phyloP scores from a whole-genome alignment of 1,284 basidiomycete species.

The Melampsora americana region DNA sequence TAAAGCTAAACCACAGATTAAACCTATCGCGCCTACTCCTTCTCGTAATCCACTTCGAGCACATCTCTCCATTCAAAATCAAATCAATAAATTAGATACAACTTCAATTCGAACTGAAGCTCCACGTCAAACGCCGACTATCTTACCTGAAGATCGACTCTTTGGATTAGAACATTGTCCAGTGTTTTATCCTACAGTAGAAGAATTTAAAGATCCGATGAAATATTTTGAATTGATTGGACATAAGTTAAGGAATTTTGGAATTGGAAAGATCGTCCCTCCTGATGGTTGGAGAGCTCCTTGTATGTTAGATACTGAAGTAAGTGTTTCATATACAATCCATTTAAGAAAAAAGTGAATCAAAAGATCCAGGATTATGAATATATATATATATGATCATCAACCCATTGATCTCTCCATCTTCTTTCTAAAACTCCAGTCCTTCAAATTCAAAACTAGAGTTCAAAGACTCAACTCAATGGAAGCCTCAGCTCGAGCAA shows the following conservation, averaged over 20 bases:
- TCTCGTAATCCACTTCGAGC: no score
- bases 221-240: constrained; percentile 84
- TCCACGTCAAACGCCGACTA: constrained; percentile 14
- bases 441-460: constrained; percentile 90
- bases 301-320: constrained; percentile 92
- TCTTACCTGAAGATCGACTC: constrained; percentile 49
- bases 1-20: no score
- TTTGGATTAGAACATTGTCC: constrained; percentile 90
- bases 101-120: constrained; percentile 32
- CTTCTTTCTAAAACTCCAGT: constrained; percentile 56
- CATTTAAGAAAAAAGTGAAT: no score
- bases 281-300: constrained; percentile 93
- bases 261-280: constrained; percentile 95
- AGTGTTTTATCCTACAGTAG: constrained; percentile 76
- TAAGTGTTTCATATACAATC: constrained; percentile 58
- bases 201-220: constrained; percentile 92
- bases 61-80: no score
- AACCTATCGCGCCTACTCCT: no score
- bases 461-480: constrained; percentile 93
- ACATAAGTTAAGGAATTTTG: constrained; percentile 65
- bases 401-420: no score
- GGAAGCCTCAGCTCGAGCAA: constrained; percentile 91
- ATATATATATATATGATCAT: constrained; percentile 8
- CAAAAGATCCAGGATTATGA: no score
- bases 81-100: constrained; percentile 5